Percentiles rank a stretch among this genome's conserved stretches.
Evolutionary conservation across 805 yeast genomes (phyloP).

Genomic region (Suhomyces pyralidae): DNA sequence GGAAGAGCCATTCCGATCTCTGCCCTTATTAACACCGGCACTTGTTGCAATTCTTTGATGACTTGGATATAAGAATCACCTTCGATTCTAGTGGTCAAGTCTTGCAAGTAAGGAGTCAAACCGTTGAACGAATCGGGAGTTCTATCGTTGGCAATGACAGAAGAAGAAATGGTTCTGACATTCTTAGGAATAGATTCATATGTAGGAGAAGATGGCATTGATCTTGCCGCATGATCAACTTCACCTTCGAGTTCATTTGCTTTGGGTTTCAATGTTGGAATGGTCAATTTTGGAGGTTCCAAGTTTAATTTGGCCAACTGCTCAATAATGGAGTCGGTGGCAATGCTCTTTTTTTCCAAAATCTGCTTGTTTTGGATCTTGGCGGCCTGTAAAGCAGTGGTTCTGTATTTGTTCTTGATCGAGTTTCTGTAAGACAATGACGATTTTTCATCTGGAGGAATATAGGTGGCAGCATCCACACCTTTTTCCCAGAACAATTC

Average conservation of each 20-base stretch:
- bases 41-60: conserved; percentile 68
- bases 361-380: conserved; percentile 44
- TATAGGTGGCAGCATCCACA: conserved; percentile 85
- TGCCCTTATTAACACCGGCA: conserved; percentile 84
- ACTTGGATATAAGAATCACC: conserved; percentile 70
- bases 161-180: conserved; percentile 19
- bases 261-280: conserved; percentile 16
- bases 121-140: conserved; percentile 25
- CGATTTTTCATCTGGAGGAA: conserved; percentile 86
- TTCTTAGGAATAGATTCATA: conserved; percentile 17
- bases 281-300: conserved; percentile 42
- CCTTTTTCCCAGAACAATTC: conserved; percentile 92
- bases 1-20: conserved; percentile 96
- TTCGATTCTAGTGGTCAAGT: conserved; percentile 58
- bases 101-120: conserved; percentile 56
- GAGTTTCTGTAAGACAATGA: conserved; percentile 74
- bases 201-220: conserved; percentile 27
- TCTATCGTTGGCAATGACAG: conserved; percentile 12
- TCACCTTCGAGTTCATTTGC: neutral
- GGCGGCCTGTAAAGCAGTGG: conserved; percentile 72
- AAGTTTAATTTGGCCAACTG: conserved; percentile 52
- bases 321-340: conserved; percentile 43
- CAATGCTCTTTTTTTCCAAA: conserved; percentile 23
- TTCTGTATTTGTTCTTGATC: conserved; percentile 72
- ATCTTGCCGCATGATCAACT: conserved; percentile 13